Evolutionary conservation across 2,329 filamentous ascomycete species (phyloP).

Genomic region (Helicocarpus griseus): DNA sequence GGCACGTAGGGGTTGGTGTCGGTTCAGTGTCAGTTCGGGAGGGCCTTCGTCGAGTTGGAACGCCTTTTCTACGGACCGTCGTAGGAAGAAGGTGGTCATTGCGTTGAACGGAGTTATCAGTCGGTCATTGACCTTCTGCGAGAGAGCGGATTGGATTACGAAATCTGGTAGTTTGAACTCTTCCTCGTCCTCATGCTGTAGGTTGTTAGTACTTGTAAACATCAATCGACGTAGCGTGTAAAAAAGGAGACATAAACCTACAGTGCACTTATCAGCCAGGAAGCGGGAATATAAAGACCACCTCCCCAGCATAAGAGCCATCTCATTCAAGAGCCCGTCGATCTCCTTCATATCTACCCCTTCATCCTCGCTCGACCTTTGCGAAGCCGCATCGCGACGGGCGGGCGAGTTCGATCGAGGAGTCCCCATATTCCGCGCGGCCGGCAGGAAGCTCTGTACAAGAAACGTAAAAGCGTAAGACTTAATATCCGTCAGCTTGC

Average conservation of each 20-base stretch:
- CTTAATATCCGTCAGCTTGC: constrained; percentile 87
- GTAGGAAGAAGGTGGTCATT: constrained; percentile 95
- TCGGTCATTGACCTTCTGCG: constrained; percentile 64
- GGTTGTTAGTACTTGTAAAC: constrained; percentile 10
- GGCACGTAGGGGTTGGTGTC: constrained; percentile 59
- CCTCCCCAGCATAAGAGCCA: constrained; percentile 79
- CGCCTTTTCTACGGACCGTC: constrained; percentile 90
- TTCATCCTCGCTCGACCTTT: constrained; percentile 71
- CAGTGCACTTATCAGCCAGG: constrained; percentile 73
- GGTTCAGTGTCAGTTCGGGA: constrained; percentile 62
- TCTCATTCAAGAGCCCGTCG: constrained; percentile 77
- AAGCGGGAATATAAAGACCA: constrained; percentile 93
- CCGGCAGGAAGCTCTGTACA: constrained; percentile 81
- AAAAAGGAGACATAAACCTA: constrained; percentile 34
- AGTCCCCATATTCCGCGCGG: constrained; percentile 55
- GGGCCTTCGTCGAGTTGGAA: constrained; percentile 91
- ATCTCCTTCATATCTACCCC: constrained; percentile 94
- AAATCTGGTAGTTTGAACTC: constrained; percentile 61
- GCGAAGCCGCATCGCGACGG: constrained; percentile 40
- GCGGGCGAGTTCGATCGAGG: constrained; percentile 70
- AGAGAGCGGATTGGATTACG: constrained; percentile 67
- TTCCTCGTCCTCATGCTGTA: constrained; percentile 13
- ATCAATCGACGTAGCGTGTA: constrained; percentile 5
- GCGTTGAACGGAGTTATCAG: constrained; percentile 74
- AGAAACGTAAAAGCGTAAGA: constrained; percentile 97